A percentile compares a stretch with the other conserved stretches of the same genome.
phyloP scores from a whole-genome alignment of 2,329 filamentous ascomycete species.

The Talaromyces piceae region DNA sequence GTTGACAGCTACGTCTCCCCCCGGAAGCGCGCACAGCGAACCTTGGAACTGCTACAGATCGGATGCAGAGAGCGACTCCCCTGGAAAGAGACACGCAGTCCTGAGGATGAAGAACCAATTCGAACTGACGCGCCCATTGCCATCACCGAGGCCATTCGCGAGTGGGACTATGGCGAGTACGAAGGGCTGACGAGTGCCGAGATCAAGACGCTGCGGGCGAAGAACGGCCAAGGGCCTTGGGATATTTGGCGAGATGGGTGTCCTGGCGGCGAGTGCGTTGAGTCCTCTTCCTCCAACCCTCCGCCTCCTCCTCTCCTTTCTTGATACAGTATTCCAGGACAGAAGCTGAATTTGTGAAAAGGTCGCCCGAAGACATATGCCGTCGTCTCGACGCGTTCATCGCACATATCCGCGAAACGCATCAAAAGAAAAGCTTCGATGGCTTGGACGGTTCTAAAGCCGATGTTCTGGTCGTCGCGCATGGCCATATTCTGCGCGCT shows the following conservation, averaged over 20 bases:
- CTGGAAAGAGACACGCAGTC: constrained; percentile 46
- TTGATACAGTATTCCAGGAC: background rate
- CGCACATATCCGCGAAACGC: constrained; percentile 60
- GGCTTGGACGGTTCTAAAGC: constrained; percentile 44
- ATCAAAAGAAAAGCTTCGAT: constrained; percentile 57
- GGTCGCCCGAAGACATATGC: constrained; percentile 65
- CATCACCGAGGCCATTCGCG: constrained; percentile 60
- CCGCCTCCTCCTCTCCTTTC: background rate
- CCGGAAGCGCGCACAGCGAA: constrained; percentile 70
- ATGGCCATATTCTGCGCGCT: constrained; percentile 81
- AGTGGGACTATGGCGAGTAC: constrained; percentile 86
- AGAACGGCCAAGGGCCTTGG: constrained; percentile 57
- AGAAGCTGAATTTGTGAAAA: constrained; percentile 20
- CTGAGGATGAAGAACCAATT: constrained; percentile 31
- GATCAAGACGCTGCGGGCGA: constrained; percentile 53
- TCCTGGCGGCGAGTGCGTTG: constrained; percentile 70
- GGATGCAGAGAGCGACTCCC: constrained; percentile 63
- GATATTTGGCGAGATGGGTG: constrained; percentile 90
- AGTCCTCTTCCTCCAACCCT: background rate
- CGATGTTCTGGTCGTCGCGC: constrained; percentile 74
- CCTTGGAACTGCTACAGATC: constrained; percentile 79
- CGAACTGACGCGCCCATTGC: constrained; percentile 55
- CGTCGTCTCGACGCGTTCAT: constrained; percentile 69
- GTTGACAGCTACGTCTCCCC: constrained; percentile 68
- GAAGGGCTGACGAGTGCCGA: constrained; percentile 69